Evolutionary conservation across 371 early-diverging fungal species (phyloP).

Genomic region (Dichotomocladium elegans): DNA sequence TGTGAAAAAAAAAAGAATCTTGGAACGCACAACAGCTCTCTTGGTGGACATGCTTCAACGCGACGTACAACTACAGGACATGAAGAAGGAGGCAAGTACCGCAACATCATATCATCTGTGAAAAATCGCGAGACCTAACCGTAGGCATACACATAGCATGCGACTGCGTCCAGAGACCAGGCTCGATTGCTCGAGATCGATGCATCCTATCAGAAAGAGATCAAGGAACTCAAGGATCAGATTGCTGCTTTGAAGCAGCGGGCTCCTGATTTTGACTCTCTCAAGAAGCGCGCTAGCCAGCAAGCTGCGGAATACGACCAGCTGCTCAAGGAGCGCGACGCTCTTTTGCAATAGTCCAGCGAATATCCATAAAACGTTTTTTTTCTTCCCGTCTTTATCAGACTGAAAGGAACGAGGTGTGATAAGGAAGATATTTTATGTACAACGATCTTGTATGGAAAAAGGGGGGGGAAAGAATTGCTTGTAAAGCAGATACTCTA

Average conservation of each 20-base stretch:
- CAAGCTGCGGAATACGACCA: conserved; percentile 72
- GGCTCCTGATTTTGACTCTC: conserved; percentile 59
- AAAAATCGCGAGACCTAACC: too few relatives aligned
- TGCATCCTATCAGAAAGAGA: conserved; percentile 25
- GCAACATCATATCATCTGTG: too few relatives aligned
- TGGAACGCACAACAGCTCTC: conserved; percentile 73
- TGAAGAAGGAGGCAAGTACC: conserved; percentile 48
- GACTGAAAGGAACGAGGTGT: not conserved
- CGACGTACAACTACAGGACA: conserved; percentile 61
- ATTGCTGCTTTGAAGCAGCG: conserved; percentile 49
- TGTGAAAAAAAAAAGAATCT: conserved; percentile 37
- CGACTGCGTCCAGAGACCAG: conserved; percentile 17
- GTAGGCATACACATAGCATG: conserved; percentile 6
- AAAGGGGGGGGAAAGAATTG: too few relatives aligned
- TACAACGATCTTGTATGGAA: too few relatives aligned
- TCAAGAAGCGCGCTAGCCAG: conserved; percentile 76
- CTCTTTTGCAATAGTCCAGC: conserved; percentile 21
- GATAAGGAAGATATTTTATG: not conserved
- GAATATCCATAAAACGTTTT: too few relatives aligned
- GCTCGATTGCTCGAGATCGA: conserved; percentile 32
- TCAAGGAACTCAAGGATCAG: conserved; percentile 34
- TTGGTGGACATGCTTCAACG: conserved; percentile 63
- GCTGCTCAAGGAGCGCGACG: conserved; percentile 64
- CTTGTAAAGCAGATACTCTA: not conserved
- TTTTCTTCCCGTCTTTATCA: too few relatives aligned